Conservation (phyloP, 148 eudicot genomes). For the Diospyros lotus region DNA sequence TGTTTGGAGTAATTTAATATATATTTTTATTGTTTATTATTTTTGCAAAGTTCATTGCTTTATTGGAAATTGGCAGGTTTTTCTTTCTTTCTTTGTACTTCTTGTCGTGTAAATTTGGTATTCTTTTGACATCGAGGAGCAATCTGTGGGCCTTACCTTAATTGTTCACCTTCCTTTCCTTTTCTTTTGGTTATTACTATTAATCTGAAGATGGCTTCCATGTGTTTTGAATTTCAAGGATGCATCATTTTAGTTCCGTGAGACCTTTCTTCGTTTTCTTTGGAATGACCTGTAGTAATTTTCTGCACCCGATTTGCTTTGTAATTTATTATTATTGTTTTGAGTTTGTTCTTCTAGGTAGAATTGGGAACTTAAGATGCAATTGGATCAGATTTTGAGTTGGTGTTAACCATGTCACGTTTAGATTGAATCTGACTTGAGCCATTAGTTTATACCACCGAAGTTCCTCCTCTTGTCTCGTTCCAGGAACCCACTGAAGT, state of each 20-base stretch:
- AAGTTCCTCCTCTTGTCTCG: neutral
- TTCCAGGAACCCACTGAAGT: neutral
- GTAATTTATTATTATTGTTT: neutral
- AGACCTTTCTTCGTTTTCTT: constrained; percentile 5
- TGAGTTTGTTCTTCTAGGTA: neutral
- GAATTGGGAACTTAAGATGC: neutral
- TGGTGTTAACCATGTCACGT: neutral
- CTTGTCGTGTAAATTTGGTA: constrained; percentile 3
- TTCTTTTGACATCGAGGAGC: constrained; percentile 2
- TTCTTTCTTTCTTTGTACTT: neutral
- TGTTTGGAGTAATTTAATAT: neutral
- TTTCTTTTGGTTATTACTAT: neutral
- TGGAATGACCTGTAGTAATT: neutral
- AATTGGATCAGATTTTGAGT: neutral
- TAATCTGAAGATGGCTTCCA: neutral
- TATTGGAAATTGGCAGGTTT: constrained; percentile 8
- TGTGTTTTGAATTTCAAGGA: neutral
- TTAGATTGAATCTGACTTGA: neutral
- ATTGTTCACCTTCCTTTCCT: neutral
- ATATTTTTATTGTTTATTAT: too few species aligned
- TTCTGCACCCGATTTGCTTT: neutral
- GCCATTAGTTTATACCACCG: neutral
- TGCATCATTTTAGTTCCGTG: neutral
- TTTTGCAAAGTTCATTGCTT: neutral
- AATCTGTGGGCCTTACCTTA: constrained; percentile 12